These are phyloP conservation scores for Carallia brachiata DNA, from an alignment of 345 rosid genomes.

Conservation along the genomic window DNA sequence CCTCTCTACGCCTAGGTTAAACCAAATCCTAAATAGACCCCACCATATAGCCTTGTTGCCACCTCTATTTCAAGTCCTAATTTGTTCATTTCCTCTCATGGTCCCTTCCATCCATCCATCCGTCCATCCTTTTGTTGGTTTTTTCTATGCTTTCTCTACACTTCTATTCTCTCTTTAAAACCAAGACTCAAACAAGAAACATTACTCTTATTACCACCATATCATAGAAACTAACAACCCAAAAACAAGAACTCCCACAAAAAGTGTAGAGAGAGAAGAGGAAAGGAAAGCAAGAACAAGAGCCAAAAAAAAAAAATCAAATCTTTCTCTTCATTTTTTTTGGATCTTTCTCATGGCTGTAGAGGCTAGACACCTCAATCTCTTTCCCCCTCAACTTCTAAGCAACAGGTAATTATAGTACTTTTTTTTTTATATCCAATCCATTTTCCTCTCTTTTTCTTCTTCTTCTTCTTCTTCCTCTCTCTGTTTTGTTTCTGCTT, in stretches of 20 bases:
- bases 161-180: no score
- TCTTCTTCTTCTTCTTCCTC: background rate
- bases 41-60: conserved; percentile 25
- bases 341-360: conserved; percentile 50
- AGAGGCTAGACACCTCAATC: conserved; percentile 54
- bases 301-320: no score
- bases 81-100: no score
- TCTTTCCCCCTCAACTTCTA: conserved; percentile 45
- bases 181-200: no score
- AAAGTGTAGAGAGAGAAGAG: background rate
- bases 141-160: no score
- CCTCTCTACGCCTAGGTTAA: conserved; percentile 8
- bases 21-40: conserved; percentile 47
- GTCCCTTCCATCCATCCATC: no score
- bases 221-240: no score
- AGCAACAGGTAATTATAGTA: conserved; percentile 36
- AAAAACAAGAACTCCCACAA: no score
- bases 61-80: conserved; percentile 4
- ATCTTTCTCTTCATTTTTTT: background rate
- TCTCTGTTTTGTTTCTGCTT: no score
- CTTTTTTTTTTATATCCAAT: no score
- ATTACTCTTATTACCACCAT: no score
- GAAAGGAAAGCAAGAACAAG: background rate
- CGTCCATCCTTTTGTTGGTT: no score
- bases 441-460: background rate